phyloP scores from a whole-genome alignment of 306 rosid species.

The Pyrus communis region DNA sequence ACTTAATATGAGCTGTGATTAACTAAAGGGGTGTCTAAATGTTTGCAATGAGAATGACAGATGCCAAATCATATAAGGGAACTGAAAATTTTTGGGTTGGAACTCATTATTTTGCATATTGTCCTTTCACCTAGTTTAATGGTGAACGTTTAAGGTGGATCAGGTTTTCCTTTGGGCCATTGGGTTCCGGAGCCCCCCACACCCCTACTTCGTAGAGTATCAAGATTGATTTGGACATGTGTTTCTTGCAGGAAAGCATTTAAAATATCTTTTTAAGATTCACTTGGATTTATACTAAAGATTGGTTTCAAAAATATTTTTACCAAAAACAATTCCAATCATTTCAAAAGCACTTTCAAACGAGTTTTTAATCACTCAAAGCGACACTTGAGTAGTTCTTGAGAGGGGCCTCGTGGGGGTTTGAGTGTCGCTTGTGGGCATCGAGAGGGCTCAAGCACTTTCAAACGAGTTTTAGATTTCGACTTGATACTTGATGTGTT shows the following conservation, averaged over 20 bases:
- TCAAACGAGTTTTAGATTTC: no score
- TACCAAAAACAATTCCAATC: fast-evolving
- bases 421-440: background rate
- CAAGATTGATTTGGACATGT: no score
- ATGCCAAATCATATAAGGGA: background rate
- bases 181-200: no score
- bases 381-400: no score
- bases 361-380: no score
- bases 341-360: no score
- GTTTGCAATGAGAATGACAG: background rate
- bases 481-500: no score
- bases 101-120: background rate
- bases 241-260: no score
- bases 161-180: background rate
- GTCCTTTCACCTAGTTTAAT: background rate
- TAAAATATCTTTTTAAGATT: no score
- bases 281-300: no score
- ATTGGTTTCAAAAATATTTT: no score
- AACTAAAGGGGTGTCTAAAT: background rate
- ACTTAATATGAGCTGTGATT: conserved; percentile 2
- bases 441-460: background rate
- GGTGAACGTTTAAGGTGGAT: background rate
- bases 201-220: no score
- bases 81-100: background rate
- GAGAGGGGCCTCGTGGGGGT: background rate